Conservation (phyloP, 305 asterid genomes). For the Plantago lanceolata region DNA sequence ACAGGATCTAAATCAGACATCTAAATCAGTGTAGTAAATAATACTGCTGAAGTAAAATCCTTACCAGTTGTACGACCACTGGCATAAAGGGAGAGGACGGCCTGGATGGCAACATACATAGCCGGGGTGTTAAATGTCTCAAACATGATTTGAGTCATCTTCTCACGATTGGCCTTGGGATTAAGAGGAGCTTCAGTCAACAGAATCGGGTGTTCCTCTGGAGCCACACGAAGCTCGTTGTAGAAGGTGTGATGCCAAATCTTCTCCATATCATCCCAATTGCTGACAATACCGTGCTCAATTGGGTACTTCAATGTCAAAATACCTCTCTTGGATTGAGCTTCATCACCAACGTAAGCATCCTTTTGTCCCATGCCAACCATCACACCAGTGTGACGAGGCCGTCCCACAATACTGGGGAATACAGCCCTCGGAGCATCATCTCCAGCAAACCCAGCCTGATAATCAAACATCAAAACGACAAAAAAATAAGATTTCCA, state of each 20-base stretch:
- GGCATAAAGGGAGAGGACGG: slow-evolving; percentile 80
- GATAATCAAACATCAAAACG: slow-evolving; percentile 15
- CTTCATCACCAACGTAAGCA: slow-evolving; percentile 79
- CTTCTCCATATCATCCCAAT: slow-evolving; percentile 95
- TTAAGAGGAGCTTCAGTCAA: slow-evolving; percentile 69
- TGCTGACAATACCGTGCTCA: slow-evolving; percentile 79
- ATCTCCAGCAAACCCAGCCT: slow-evolving; percentile 94
- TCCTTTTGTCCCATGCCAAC: slow-evolving; percentile 89
- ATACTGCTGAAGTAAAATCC: slow-evolving; percentile 18
- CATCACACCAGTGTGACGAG: slow-evolving; percentile 87
- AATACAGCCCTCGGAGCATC: slow-evolving; percentile 92
- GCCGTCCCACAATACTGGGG: slow-evolving; percentile 85
- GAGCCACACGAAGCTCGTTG: slow-evolving; percentile 71
- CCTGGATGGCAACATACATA: slow-evolving; percentile 84
- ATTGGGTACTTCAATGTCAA: slow-evolving; percentile 70
- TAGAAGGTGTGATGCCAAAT: slow-evolving; percentile 86
- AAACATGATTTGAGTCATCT: slow-evolving; percentile 83
- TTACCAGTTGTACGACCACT: slow-evolving; percentile 91
- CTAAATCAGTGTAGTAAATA: too few relatives aligned
- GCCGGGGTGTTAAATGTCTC: slow-evolving; percentile 84
- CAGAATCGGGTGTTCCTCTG: slow-evolving; percentile 72
- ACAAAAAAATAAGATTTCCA: slow-evolving; percentile 17
- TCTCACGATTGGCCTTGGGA: slow-evolving; percentile 77
- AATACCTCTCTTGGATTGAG: slow-evolving; percentile 78
- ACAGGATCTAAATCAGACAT: too few relatives aligned